Evolutionary conservation across 2,329 filamentous ascomycete genomes (phyloP), one percentile per base, ranked within the genome.

Genomic region (Nigrograna mackinnonii): DNA sequence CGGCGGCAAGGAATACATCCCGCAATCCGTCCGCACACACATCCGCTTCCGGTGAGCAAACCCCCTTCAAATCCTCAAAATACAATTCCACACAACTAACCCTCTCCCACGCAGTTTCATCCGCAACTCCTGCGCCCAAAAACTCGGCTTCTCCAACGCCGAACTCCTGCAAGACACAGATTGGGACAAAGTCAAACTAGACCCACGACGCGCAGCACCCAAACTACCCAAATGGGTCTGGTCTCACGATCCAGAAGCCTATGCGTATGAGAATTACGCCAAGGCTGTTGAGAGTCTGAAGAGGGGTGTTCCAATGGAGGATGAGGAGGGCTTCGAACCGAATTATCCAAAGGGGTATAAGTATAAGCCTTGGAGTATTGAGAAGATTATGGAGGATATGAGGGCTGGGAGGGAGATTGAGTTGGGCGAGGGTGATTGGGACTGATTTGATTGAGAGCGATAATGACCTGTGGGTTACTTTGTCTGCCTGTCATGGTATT

Each of bases 41-140:
- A 63, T 72, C 30, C 61, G 69, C 28, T 68, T 73, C 57, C 68
- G 70, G 66, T 69, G 58, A 57, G 59, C 44, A 17, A 12, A 13
- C 4, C 3, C 20, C 4, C 12, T 13, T 19, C n/a, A n/a, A n/a
- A n/a, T n/a, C 20, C 26, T 20, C 13, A 9, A 36, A 16, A 6
- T 26, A 2, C 6, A 18, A 16, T 20, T 32, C 28, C 32, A 16
- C 41, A 36, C 22, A 44, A 45, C 39, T 45, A 18, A 20, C 9
- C 19, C 12, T 3, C 18, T 24, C 14, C 30, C 41, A 30, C 41
- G 5, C 9, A 70, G 72, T 21, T 78, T 75, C 59, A 69, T 71
- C 45, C 71, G 74, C 37, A 74, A 72, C 36, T 66, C 69, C 5
- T 78, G 75, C 60, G 71, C 72, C 2, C 75, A 77, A 43, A 76